These are phyloP conservation scores for Solanum chiquidenum DNA, from an alignment of 257 asterid species.

Conservation along the genomic window DNA sequence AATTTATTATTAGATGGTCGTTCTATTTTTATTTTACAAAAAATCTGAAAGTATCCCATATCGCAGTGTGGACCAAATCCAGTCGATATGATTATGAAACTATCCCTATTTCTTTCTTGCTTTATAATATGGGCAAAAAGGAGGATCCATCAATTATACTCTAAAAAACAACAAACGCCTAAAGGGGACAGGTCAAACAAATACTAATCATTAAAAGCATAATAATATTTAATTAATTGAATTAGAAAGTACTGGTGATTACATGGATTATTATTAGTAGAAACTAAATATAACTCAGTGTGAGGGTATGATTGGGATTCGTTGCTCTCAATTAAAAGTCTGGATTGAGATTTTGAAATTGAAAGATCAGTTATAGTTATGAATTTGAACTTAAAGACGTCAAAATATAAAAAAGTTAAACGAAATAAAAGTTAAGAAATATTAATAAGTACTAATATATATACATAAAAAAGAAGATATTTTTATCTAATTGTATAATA, in stretches of 20 bases:
- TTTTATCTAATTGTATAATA: too few relatives aligned
- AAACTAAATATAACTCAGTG: background rate
- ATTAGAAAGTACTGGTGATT: background rate
- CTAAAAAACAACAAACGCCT: background rate
- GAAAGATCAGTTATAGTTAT: too few relatives aligned
- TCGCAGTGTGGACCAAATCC: background rate
- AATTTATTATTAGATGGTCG: background rate
- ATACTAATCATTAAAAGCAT: background rate
- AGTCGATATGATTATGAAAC: background rate
- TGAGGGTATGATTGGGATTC: background rate
- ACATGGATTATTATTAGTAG: background rate
- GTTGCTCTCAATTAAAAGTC: accelerated
- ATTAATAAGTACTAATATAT: too few relatives aligned
- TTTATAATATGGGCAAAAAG: background rate
- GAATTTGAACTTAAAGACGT: too few relatives aligned
- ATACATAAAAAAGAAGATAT: too few relatives aligned
- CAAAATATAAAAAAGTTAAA: too few relatives aligned
- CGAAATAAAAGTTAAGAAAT: too few relatives aligned
- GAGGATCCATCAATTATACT: background rate
- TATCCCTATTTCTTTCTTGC: background rate
- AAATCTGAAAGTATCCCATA: background rate
- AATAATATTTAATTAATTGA: background rate
- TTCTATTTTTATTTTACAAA: background rate
- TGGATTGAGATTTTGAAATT: background rate
- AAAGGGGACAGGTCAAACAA: background rate